A percentile compares a stretch with the other conserved stretches of the same genome.
These are phyloP conservation scores for Amphibolis antarctica DNA, from an alignment of 106 monocot genomes.

Conservation along the genomic window DNA sequence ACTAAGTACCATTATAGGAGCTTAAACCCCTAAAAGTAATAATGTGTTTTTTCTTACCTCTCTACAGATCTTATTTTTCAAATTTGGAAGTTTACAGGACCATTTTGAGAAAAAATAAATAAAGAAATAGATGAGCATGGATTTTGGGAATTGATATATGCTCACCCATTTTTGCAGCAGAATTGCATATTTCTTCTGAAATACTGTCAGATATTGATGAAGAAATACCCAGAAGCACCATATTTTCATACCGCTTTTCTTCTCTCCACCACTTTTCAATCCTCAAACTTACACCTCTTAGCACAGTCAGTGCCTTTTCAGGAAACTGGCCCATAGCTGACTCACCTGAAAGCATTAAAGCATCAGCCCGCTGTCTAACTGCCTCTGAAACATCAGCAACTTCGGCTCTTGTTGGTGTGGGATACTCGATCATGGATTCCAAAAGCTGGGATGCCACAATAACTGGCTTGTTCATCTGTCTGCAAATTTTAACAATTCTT, in stretches of 20 bases:
- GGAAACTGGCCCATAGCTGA: constrained; percentile 97
- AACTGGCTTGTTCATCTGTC: constrained; percentile 94
- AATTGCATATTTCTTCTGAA: constrained; percentile 98
- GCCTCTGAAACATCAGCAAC: constrained; percentile 99
- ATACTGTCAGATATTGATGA: constrained; percentile 84
- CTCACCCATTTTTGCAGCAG: constrained; percentile 98
- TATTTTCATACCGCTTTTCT: constrained; percentile 60
- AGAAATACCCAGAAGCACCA: constrained; percentile 67
- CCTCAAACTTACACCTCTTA: constrained; percentile 81
- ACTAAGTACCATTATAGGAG: no score
- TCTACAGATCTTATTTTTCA: no score
- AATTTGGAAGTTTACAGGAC: no score
- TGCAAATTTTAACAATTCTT: constrained; percentile 65
- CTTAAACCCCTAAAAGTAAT: no score
- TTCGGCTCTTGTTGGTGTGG: constrained; percentile 95
- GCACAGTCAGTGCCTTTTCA: constrained; percentile 80
- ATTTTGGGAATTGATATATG: background rate
- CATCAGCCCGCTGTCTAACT: constrained; percentile 87
- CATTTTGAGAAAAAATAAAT: no score
- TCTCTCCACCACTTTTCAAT: constrained; percentile 99
- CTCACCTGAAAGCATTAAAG: constrained; percentile 97
- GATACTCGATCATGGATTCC: constrained; percentile 99
- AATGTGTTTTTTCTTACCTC: no score
- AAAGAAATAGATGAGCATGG: background rate
- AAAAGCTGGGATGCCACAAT: constrained; percentile 94